Conservation (phyloP, 139 green algal species). For the Gonium pectorale region DNA sequence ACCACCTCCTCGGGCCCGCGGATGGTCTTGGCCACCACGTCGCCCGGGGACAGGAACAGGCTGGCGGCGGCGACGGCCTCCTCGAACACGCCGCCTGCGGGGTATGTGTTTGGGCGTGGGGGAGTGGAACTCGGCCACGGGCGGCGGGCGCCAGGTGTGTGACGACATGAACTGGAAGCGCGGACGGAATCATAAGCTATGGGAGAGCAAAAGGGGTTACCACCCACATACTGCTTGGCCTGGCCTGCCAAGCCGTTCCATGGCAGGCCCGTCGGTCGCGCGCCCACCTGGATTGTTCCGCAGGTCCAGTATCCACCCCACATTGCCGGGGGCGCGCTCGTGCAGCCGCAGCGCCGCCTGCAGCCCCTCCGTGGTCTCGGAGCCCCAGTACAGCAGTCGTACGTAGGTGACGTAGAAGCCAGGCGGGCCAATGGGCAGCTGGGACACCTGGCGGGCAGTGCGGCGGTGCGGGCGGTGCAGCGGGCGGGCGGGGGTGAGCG, state of each 20-base stretch:
- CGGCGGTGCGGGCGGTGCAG: neutral
- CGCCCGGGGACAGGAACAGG: conserved; percentile 49
- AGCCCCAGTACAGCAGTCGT: conserved; percentile 70
- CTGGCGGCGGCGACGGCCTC: conserved; percentile 67
- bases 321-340: conserved; percentile 48
- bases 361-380: conserved; percentile 51
- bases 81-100: conserved; percentile 71
- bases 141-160: too few species aligned
- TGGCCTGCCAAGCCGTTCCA: too few species aligned
- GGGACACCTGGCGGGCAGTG: conserved; percentile 4
- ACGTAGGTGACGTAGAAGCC: conserved; percentile 59
- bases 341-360: conserved; percentile 24
- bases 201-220: too few species aligned
- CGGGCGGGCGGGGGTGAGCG: neutral
- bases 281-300: conserved; percentile 76
- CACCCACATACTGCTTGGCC: too few species aligned
- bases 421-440: neutral
- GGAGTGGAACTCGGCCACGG: too few species aligned
- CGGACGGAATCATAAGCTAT: too few species aligned
- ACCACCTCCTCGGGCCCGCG: conserved; percentile 47
- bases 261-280: too few species aligned
- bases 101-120: too few species aligned
- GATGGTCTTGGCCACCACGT: conserved; percentile 53
- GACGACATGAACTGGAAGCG: too few species aligned
- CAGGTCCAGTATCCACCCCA: conserved; percentile 74